Evolutionary conservation across 495 filamentous ascomycete species (phyloP).

Genomic region (Achaetomiella virescens): DNA sequence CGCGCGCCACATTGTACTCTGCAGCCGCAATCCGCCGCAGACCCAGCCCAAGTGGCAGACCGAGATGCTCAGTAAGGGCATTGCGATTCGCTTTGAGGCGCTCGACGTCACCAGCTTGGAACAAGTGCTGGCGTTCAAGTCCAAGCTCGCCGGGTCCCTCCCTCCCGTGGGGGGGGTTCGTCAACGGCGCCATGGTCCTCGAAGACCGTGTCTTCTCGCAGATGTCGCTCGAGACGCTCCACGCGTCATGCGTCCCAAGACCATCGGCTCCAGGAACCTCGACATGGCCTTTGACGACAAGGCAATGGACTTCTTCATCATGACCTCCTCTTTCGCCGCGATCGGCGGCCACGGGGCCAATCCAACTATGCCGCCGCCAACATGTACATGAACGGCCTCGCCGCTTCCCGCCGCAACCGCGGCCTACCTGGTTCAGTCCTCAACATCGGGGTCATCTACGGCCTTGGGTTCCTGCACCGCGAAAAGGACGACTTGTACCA

Average conservation of each 20-base stretch:
- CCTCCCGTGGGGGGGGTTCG: slow-evolving; percentile 42
- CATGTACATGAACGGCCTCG: slow-evolving; percentile 47
- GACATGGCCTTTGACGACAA: slow-evolving; percentile 27
- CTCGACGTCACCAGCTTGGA: slow-evolving; percentile 33
- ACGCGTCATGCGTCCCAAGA: slow-evolving; percentile 42
- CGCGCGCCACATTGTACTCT: slow-evolving; percentile 48
- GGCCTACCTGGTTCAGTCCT: slow-evolving; percentile 40
- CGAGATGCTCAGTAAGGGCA: slow-evolving; percentile 29
- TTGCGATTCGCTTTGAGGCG: slow-evolving; percentile 28
- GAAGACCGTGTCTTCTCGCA: slow-evolving; percentile 42
- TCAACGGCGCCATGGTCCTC: slow-evolving; percentile 52
- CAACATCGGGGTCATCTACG: slow-evolving; percentile 53
- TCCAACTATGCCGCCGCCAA: slow-evolving; percentile 53
- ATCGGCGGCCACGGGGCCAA: slow-evolving; percentile 45
- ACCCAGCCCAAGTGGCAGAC: slow-evolving; percentile 35
- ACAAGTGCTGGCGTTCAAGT: slow-evolving; percentile 26
- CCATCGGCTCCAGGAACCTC: slow-evolving; percentile 38
- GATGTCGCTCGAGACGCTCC: slow-evolving; percentile 38
- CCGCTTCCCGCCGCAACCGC: slow-evolving; percentile 28
- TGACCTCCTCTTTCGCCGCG: slow-evolving; percentile 44
- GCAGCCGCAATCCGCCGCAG: slow-evolving; percentile 48
- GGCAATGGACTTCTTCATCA: slow-evolving; percentile 44
- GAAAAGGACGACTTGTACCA: slow-evolving; percentile 38
- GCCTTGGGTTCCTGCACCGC: slow-evolving; percentile 50
- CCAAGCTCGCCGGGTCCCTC: slow-evolving; percentile 17